Conservation (phyloP, 495 filamentous ascomycete species). For the Penicillium parvum region DNA sequence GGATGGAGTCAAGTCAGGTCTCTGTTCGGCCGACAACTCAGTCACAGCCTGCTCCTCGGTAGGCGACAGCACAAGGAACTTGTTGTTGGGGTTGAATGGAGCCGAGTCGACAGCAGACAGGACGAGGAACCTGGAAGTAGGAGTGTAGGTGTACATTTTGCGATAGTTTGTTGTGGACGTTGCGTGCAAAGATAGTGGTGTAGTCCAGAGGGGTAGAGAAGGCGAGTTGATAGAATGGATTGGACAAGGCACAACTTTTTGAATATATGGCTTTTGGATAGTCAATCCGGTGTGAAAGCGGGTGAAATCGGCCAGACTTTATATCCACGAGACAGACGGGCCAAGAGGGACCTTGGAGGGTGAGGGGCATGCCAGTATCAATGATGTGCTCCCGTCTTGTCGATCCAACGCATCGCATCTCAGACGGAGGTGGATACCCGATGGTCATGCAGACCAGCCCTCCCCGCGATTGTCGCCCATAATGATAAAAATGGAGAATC, state of each 20-base stretch:
- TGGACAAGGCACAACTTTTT: neutral
- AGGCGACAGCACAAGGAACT: slow-evolving; percentile 36
- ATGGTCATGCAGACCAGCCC: slow-evolving; percentile 19
- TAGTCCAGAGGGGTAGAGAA: slow-evolving; percentile 1
- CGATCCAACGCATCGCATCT: slow-evolving; percentile 32
- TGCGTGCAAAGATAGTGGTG: neutral
- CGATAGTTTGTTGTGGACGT: slow-evolving; percentile 7
- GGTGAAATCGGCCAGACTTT: slow-evolving; percentile 30
- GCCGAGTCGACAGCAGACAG: slow-evolving; percentile 20
- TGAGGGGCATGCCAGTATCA: slow-evolving; percentile 27
- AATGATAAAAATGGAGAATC: slow-evolving; percentile 12
- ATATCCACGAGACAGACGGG: slow-evolving; percentile 20
- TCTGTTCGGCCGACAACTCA: slow-evolving; percentile 13
- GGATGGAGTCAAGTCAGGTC: slow-evolving; percentile 2
- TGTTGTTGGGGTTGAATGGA: slow-evolving; percentile 22
- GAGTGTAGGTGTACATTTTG: slow-evolving; percentile 38
- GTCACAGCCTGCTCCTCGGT: slow-evolving; percentile 27
- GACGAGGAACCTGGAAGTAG: slow-evolving; percentile 36
- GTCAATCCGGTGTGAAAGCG: too few species aligned
- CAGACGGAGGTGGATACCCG: slow-evolving; percentile 21
- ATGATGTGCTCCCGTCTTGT: slow-evolving; percentile 21
- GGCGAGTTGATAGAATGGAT: neutral
- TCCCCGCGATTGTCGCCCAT: slow-evolving; percentile 22
- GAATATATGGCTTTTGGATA: neutral
- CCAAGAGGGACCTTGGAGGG: slow-evolving; percentile 21